Base-by-base conservation (phyloP, 129 eudicot genomes). In the Scalesia atractyloides region DNA sequence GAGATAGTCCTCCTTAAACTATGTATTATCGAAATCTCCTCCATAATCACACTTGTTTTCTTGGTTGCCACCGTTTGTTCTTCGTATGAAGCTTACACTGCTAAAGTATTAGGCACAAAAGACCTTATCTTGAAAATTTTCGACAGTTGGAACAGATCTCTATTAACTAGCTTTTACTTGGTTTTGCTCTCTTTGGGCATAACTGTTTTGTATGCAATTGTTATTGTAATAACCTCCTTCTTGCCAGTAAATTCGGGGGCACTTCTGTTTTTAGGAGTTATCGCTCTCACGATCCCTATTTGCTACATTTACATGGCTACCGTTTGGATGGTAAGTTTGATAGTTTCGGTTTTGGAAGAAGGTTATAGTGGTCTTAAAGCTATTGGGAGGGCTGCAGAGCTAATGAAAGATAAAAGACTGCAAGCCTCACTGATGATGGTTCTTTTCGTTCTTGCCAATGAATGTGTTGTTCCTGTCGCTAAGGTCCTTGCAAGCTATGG, bases 281-380 rank as follows among this genome's bases (percentile, higher is more conserved):
- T 70, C 70, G 47, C 37, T 11, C 1, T 64, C 20, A 16, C 60
- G 19, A 10, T 49, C 48, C 26, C 47, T 18, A 0, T 76, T 22
- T 44, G 20, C 8, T 72, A 50, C 63, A 5, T 72, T 19, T 67
- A 71, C 18, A 6, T 48, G 30, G 48, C 59, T 5, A 53, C 72
- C 51, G 14, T 60, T 71, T 76, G 82, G 82, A 76, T 60, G 34
- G 46, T 76, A 71, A 76, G 79, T 50, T 4, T 77, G 12, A 71
- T 72, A 26, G 78, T 76, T 75, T 81, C 81, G 0, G 74, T 81
- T 8, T 30, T 81, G 5, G 84, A 81, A 70, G 72, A 73, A 15
- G 70, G 79, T 15, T 70, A 6, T 22, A 13, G 58, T 17, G 84
- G 81, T n/a, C 26, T 51, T 54, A 67, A 59, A 60, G 72, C 85